A percentile compares a stretch with the other conserved stretches of the same genome.
Conservation (phyloP, 2,329 filamentous ascomycete species). For the Xylariaceae sp. region DNA sequence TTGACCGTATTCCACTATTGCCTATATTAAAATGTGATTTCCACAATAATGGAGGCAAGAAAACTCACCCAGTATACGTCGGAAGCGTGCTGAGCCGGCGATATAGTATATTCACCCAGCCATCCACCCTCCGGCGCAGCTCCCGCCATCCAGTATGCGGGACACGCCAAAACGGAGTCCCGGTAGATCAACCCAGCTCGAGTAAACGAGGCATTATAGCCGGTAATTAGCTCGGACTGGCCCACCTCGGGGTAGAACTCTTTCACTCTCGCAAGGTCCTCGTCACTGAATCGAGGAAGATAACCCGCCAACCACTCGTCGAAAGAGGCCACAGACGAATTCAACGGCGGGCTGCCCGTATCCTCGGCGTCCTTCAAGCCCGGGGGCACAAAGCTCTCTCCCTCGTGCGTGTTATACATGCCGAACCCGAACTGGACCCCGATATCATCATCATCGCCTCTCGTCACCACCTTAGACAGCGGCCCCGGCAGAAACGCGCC, state of each 20-base stretch:
- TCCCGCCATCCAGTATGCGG: conserved; percentile 58
- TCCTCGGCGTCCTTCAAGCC: conserved; percentile 44
- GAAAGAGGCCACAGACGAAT: conserved; percentile 53
- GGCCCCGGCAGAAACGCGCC: conserved; percentile 51
- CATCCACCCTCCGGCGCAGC: conserved; percentile 50
- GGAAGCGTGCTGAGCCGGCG: conserved; percentile 60
- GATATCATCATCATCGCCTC: neutral
- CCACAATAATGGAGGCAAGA: neutral
- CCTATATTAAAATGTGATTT: conserved; percentile 6
- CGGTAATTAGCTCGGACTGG: conserved; percentile 47
- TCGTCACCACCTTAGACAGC: conserved; percentile 47
- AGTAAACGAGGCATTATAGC: conserved; percentile 53
- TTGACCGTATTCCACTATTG: conserved; percentile 60
- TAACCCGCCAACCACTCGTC: conserved; percentile 56
- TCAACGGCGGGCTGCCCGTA: conserved; percentile 47
- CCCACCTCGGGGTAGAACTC: conserved; percentile 52
- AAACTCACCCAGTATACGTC: conserved; percentile 57
- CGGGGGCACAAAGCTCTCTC: conserved; percentile 62
- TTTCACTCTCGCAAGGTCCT: conserved; percentile 45
- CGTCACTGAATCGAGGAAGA: conserved; percentile 49
- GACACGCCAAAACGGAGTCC: conserved; percentile 62
- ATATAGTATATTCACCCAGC: conserved; percentile 62
- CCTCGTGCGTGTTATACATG: conserved; percentile 67
- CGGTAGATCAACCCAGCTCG: conserved; percentile 61
- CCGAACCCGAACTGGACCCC: conserved; percentile 50